phyloP scores from a whole-genome alignment of 208 protist genomes.

The Blastocrithidia nonstop region DNA sequence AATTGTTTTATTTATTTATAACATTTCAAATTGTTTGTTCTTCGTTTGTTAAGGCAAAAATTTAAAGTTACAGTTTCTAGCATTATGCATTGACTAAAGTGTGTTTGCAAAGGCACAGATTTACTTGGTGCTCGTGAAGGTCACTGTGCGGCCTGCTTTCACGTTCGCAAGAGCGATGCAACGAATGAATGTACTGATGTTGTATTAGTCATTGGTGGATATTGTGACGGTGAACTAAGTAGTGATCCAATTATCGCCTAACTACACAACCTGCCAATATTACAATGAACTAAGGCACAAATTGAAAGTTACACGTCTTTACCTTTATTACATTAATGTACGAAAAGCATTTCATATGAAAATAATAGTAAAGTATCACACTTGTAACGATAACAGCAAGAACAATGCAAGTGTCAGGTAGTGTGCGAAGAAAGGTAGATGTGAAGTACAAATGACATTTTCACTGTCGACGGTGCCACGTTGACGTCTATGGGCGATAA shows the following conservation, averaged over 20 bases:
- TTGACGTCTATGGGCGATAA: not conserved
- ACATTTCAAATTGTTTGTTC: too few species aligned
- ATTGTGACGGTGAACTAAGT: constrained; percentile 33
- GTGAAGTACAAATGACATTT: too few species aligned
- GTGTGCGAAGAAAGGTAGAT: too few species aligned
- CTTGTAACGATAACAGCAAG: too few species aligned
- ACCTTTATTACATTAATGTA: constrained; percentile 17
- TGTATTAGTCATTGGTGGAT: constrained; percentile 37
- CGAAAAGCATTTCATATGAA: too few species aligned
- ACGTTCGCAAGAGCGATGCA: not conserved
- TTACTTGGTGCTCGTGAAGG: constrained; percentile 40
- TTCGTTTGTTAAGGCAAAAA: too few species aligned
- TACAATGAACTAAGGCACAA: constrained; percentile 17
- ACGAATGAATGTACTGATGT: constrained; percentile 9
- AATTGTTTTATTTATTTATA: too few species aligned
- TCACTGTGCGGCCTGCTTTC: constrained; percentile 33
- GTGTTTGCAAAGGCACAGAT: too few species aligned
- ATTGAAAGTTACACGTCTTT: not conserved
- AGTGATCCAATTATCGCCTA: constrained; percentile 14
- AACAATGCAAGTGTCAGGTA: constrained; percentile 29
- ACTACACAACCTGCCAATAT: constrained; percentile 8
- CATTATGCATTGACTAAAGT: too few species aligned
- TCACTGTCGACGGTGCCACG: not conserved
- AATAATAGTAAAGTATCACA: too few species aligned
- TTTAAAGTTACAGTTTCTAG: too few species aligned